Evolutionary conservation across 2,329 filamentous ascomycete genomes (phyloP).

Genomic region (Ophiosphaerella herpotricha): DNA sequence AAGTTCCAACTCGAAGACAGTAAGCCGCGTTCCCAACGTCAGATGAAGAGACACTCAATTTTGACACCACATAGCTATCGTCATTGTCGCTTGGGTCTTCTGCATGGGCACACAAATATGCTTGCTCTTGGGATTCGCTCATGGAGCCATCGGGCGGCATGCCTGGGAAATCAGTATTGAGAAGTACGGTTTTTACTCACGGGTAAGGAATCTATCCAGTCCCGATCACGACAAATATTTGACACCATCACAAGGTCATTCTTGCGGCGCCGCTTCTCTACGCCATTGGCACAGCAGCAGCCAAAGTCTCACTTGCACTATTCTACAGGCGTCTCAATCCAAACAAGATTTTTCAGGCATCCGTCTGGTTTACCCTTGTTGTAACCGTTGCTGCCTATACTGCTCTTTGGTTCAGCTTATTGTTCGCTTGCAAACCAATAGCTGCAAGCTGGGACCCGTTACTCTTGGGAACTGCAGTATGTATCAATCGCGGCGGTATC

Average conservation of each 20-base stretch:
- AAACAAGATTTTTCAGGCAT: slow-evolving; percentile 12
- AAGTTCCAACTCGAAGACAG: too few species aligned
- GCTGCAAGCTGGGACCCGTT: slow-evolving; percentile 23
- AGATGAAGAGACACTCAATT: too few species aligned
- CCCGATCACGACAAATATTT: neutral
- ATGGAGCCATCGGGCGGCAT: slow-evolving; percentile 20
- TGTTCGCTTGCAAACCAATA: slow-evolving; percentile 30
- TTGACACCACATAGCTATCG: too few species aligned
- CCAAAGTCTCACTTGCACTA: slow-evolving; percentile 22
- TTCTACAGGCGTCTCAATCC: slow-evolving; percentile 24
- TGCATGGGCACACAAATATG: slow-evolving; percentile 11
- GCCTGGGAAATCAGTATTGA: slow-evolving; percentile 28
- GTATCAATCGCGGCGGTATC: slow-evolving; percentile 23
- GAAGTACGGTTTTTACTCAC: slow-evolving; percentile 16
- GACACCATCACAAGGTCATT: slow-evolving; percentile 8
- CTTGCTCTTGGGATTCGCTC: slow-evolving; percentile 11
- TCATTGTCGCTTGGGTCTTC: too few species aligned
- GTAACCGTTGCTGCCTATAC: slow-evolving; percentile 22
- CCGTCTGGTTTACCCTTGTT: slow-evolving; percentile 18
- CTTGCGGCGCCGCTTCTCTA: slow-evolving; percentile 22
- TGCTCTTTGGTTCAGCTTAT: slow-evolving; percentile 25
- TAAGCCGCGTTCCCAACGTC: too few species aligned
- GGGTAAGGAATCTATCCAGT: slow-evolving; percentile 4
- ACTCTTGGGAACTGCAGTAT: slow-evolving; percentile 12
- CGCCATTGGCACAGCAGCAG: slow-evolving; percentile 14